Percentiles rank a stretch among this genome's conserved stretches.
phyloP scores from a whole-genome alignment of 768 basidiomycete genomes.

The Russula olivacea region DNA sequence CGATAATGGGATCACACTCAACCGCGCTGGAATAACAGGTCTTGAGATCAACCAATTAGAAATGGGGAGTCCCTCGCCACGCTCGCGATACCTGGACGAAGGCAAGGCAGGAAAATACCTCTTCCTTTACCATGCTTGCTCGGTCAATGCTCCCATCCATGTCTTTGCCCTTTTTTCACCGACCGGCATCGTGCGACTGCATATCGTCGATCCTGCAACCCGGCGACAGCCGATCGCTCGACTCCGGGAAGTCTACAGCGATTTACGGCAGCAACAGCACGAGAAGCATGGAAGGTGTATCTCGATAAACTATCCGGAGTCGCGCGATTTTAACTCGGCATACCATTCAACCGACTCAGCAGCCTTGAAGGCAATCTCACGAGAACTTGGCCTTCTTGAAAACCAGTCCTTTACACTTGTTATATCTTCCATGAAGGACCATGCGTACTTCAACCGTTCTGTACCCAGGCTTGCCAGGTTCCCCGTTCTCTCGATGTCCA shows the following conservation, averaged over 20 bases:
- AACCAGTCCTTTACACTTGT: constrained; percentile 69
- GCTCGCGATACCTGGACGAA: constrained; percentile 65
- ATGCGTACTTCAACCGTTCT: constrained; percentile 70
- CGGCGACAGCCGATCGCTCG: constrained; percentile 75
- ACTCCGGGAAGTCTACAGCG: constrained; percentile 67
- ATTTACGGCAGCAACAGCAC: constrained; percentile 50
- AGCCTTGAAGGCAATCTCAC: constrained; percentile 81
- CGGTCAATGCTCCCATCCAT: constrained; percentile 69
- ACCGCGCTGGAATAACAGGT: constrained; percentile 72
- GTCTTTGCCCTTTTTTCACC: constrained; percentile 87
- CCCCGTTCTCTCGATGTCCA: constrained; percentile 84
- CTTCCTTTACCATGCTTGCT: constrained; percentile 82
- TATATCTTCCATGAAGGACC: constrained; percentile 81
- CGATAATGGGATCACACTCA: constrained; percentile 65
- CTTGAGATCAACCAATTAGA: constrained; percentile 82
- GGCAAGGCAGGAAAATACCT: constrained; percentile 70
- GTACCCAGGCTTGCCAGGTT: constrained; percentile 72
- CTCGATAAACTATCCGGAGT: constrained; percentile 59
- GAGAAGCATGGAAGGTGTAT: constrained; percentile 36
- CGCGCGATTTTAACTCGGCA: constrained; percentile 54
- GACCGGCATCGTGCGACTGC: constrained; percentile 61
- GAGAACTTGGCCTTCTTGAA: constrained; percentile 75
- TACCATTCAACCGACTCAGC: constrained; percentile 76
- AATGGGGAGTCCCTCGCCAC: constrained; percentile 49
- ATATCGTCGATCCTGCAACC: constrained; percentile 87